Evolutionary conservation across 2,329 filamentous ascomycete genomes (phyloP).

Genomic region (Ceratocystis destructans): DNA sequence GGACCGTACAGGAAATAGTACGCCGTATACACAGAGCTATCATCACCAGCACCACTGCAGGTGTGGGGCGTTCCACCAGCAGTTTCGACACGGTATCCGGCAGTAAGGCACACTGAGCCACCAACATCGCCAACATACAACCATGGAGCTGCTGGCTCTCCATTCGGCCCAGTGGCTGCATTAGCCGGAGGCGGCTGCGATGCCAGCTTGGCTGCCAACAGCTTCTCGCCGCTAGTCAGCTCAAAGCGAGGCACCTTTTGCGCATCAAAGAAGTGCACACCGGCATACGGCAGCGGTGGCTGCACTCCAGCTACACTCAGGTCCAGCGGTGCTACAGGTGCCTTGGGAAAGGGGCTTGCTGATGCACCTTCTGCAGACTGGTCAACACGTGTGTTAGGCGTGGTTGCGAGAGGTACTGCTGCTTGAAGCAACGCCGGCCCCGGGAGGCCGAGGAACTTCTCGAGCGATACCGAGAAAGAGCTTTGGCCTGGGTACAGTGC

Average conservation of each 20-base stretch:
- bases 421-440: constrained; percentile 30
- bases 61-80: constrained; percentile 20
- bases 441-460: constrained; percentile 27
- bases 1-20: constrained; percentile 45
- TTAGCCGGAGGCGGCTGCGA: constrained; percentile 23
- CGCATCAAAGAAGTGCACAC: constrained; percentile 53
- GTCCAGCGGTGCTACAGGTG: constrained; percentile 27
- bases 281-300: constrained; percentile 34
- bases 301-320: constrained; percentile 28
- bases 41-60: constrained; percentile 22
- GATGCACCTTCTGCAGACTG: constrained; percentile 30
- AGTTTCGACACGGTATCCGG: constrained; percentile 18
- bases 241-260: constrained; percentile 45
- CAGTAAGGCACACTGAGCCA: constrained; percentile 7
- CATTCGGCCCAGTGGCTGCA: constrained; percentile 9
- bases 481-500: constrained; percentile 36
- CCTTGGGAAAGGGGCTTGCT: constrained; percentile 33
- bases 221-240: constrained; percentile 31
- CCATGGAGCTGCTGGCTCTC: constrained; percentile 14
- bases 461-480: constrained; percentile 27
- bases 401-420: constrained; percentile 36
- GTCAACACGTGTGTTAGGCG: constrained; percentile 23
- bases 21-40: constrained; percentile 42
- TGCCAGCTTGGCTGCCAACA: constrained; percentile 37
- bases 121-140: constrained; percentile 15